Conservation (phyloP, 2,329 filamentous ascomycete genomes). For the Microdochium nivale region DNA sequence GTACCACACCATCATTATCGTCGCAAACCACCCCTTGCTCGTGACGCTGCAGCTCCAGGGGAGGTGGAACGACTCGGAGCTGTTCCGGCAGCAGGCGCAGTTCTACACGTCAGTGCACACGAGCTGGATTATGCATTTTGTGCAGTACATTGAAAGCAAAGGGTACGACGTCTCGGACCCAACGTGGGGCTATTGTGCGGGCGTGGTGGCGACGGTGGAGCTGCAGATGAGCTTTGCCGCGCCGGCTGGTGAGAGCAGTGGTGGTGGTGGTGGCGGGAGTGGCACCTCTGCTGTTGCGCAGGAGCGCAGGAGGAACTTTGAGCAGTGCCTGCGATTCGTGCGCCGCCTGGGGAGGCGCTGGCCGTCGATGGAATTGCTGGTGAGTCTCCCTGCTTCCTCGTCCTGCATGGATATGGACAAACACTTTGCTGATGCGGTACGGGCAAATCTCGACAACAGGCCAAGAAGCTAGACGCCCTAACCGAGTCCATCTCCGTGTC, state of each 20-base stretch:
- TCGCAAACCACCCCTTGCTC: constrained; percentile 38
- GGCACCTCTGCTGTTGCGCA: neutral
- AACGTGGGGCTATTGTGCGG: constrained; percentile 34
- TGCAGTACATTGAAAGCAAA: constrained; percentile 26
- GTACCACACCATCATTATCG: constrained; percentile 38
- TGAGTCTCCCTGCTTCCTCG: neutral
- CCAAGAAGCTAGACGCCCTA: neutral
- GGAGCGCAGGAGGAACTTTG: neutral
- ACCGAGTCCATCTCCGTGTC: neutral
- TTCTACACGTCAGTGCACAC: neutral
- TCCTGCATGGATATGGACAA: neutral
- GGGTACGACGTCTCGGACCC: constrained; percentile 29
- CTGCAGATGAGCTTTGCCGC: constrained; percentile 32
- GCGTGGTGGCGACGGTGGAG: constrained; percentile 39
- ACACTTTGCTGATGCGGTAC: neutral
- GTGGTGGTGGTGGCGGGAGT: neutral
- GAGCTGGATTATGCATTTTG: constrained; percentile 21
- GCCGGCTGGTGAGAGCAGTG: neutral
- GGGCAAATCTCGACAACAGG: neutral
- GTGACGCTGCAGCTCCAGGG: constrained; percentile 34
- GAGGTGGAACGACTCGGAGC: constrained; percentile 39
- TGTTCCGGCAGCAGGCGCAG: constrained; percentile 18
- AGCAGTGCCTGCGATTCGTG: neutral
- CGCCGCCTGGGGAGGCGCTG: neutral
- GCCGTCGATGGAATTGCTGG: neutral